A percentile compares a stretch with the other conserved stretches of the same genome.
These are phyloP conservation scores for Calamus simplicifolius DNA, from an alignment of 176 grass and related monocot species.

Conservation along the genomic window DNA sequence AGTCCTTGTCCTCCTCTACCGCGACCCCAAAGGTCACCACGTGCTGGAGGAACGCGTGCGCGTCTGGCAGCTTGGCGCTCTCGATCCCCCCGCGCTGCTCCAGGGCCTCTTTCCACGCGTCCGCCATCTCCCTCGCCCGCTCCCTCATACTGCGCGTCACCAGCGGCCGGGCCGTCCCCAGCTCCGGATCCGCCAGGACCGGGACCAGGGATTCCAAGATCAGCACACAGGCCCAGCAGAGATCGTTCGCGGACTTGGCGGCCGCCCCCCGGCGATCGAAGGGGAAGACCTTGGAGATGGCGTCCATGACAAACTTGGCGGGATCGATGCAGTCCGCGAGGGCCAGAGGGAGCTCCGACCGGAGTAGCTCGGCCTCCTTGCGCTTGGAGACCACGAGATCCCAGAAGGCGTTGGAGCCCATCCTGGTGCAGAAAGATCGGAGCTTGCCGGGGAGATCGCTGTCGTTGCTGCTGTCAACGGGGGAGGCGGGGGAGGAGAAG, in stretches of 20 bases:
- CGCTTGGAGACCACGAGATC: constrained; percentile 47
- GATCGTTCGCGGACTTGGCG: constrained; percentile 47
- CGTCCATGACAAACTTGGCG: constrained; percentile 63
- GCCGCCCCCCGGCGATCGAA: constrained; percentile 38
- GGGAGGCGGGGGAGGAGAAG: neutral
- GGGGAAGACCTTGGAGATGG: constrained; percentile 59
- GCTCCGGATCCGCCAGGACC: constrained; percentile 45
- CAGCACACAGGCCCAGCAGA: constrained; percentile 84
- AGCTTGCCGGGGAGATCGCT: constrained; percentile 36
- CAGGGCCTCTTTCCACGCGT: constrained; percentile 53
- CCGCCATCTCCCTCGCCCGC: constrained; percentile 45
- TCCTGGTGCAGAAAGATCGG: constrained; percentile 40
- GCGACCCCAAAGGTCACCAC: constrained; percentile 66
- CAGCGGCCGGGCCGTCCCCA: constrained; percentile 34
- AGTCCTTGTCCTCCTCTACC: constrained; percentile 41
- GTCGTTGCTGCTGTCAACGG: neutral
- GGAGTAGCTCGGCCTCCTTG: constrained; percentile 71
- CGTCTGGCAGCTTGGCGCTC: constrained; percentile 59
- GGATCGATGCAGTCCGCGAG: constrained; percentile 72
- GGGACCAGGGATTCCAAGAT: constrained; percentile 68
- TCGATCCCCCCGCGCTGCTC: constrained; percentile 55
- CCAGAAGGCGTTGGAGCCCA: constrained; percentile 59
- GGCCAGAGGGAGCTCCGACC: constrained; percentile 35
- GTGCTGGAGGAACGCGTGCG: constrained; percentile 63
- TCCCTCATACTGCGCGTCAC: constrained; percentile 37